phyloP scores from a whole-genome alignment of 306 rosid genomes.

The Pueraria montana region DNA sequence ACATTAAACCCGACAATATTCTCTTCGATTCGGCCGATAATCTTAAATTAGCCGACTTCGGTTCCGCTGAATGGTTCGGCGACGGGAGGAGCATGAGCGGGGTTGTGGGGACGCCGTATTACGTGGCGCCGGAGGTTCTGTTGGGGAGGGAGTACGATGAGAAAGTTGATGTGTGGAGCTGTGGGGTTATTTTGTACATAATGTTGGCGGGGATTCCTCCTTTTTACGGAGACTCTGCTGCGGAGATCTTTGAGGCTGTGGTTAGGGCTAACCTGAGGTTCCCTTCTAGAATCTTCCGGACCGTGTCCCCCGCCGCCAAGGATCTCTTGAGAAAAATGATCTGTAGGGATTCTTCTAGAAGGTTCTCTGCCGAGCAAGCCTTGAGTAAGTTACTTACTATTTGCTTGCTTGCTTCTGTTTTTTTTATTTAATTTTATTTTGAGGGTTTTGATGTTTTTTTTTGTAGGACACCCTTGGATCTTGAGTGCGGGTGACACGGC shows the following conservation, averaged over 20 bases:
- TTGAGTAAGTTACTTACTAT: constrained; percentile 63
- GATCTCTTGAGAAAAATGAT: constrained; percentile 92
- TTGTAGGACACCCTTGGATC: constrained; percentile 90
- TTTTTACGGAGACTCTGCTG: constrained; percentile 75
- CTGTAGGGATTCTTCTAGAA: constrained; percentile 69
- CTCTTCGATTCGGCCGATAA: constrained; percentile 64
- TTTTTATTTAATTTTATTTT: not conserved
- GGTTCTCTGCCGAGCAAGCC: constrained; percentile 86
- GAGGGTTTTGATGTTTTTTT: not conserved
- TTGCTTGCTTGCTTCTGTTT: too few relatives aligned
- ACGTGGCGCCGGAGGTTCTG: constrained; percentile 88
- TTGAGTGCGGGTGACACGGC: constrained; percentile 68
- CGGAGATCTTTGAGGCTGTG: constrained; percentile 79
- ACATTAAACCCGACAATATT: constrained; percentile 76
- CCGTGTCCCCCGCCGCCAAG: constrained; percentile 76
- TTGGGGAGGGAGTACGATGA: constrained; percentile 71
- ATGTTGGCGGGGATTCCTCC: constrained; percentile 90
- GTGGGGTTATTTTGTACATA: constrained; percentile 78
- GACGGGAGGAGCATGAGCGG: constrained; percentile 66
- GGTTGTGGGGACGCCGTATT: constrained; percentile 93
- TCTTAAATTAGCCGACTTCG: constrained; percentile 84
- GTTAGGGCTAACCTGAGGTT: constrained; percentile 81
- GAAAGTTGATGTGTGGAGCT: constrained; percentile 91
- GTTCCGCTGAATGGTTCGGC: constrained; percentile 82
- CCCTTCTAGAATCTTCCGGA: constrained; percentile 76